Percentiles rank a stretch among this genome's conserved stretches.
These are phyloP conservation scores for Chlamydomonas incerta DNA, from an alignment of 139 green algal genomes.

Conservation along the genomic window DNA sequence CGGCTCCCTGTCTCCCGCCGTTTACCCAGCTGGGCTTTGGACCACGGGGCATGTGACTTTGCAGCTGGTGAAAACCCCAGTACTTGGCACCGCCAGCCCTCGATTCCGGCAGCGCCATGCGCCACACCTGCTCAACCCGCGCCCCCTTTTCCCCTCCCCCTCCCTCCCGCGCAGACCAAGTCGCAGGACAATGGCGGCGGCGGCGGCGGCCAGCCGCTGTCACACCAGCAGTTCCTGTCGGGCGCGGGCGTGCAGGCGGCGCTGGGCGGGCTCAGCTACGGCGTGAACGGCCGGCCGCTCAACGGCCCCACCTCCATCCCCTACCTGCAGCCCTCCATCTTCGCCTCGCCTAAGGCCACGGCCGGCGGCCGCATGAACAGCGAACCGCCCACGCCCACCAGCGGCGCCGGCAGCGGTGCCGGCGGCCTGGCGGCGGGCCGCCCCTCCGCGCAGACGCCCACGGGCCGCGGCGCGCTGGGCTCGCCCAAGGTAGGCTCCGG, in stretches of 20 bases:
- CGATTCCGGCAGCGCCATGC: too few relatives aligned
- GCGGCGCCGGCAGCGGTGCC: not conserved
- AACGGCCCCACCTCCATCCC: not conserved
- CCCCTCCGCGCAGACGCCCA: constrained; percentile 2
- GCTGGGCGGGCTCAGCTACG: constrained; percentile 1
- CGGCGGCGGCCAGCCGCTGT: not conserved
- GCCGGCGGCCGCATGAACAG: constrained; percentile 25
- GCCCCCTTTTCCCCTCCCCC: not conserved
- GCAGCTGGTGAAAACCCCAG: too few relatives aligned
- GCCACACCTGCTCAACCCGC: too few relatives aligned
- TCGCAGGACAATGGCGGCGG: too few relatives aligned
- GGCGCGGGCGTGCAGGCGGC: constrained; percentile 17
- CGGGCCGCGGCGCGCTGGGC: not conserved
- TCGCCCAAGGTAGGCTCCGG: constrained; percentile 6
- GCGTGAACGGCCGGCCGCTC: constrained; percentile 6
- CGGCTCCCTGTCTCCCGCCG: too few relatives aligned
- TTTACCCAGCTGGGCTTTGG: too few relatives aligned
- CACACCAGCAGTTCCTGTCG: constrained; percentile 9
- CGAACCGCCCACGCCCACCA: constrained; percentile 20
- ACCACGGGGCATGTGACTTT: too few relatives aligned
- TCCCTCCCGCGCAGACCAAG: too few relatives aligned
- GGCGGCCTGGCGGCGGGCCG: not conserved
- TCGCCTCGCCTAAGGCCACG: not conserved
- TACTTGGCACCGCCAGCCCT: too few relatives aligned
- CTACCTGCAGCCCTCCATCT: constrained; percentile 8